phyloP scores from a whole-genome alignment of 768 basidiomycete species.

The Lentinula sp. region DNA sequence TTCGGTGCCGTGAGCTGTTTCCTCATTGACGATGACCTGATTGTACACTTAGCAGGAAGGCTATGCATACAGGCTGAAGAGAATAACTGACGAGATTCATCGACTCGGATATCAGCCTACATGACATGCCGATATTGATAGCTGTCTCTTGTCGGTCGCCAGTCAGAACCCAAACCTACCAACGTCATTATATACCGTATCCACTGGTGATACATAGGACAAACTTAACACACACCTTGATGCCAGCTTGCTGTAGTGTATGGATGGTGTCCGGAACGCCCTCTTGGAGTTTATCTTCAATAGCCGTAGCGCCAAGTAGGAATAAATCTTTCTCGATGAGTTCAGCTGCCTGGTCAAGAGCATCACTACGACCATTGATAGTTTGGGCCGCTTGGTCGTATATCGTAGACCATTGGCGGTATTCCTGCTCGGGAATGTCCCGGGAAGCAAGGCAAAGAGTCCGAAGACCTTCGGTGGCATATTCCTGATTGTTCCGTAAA shows the following conservation, averaged over 20 bases:
- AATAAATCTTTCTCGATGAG: slow-evolving; percentile 93
- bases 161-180: slow-evolving; percentile 92
- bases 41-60: slow-evolving; percentile 1
- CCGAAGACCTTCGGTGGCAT: slow-evolving; percentile 93
- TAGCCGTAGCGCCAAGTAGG: slow-evolving; percentile 92
- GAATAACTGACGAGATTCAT: slow-evolving; percentile 83
- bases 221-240: slow-evolving; percentile 55
- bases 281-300: slow-evolving; percentile 98
- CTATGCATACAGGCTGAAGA: background rate
- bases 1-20: slow-evolving; percentile 70
- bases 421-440: slow-evolving; percentile 88
- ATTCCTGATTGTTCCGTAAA: slow-evolving; percentile 50
- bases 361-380: slow-evolving; percentile 91
- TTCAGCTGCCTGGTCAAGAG: slow-evolving; percentile 91
- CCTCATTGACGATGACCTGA: slow-evolving; percentile 93
- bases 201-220: background rate
- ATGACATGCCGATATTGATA: slow-evolving; percentile 98
- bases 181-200: background rate
- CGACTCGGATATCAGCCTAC: slow-evolving; percentile 92
- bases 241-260: slow-evolving; percentile 95
- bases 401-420: slow-evolving; percentile 80
- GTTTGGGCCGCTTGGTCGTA: slow-evolving; percentile 93
- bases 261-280: slow-evolving; percentile 98
- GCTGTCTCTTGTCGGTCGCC: slow-evolving; percentile 99
- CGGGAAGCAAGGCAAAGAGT: slow-evolving; percentile 96